Base-by-base conservation (phyloP, 2,329 filamentous ascomycete species). In the Plectosphaerella plurivora region DNA sequence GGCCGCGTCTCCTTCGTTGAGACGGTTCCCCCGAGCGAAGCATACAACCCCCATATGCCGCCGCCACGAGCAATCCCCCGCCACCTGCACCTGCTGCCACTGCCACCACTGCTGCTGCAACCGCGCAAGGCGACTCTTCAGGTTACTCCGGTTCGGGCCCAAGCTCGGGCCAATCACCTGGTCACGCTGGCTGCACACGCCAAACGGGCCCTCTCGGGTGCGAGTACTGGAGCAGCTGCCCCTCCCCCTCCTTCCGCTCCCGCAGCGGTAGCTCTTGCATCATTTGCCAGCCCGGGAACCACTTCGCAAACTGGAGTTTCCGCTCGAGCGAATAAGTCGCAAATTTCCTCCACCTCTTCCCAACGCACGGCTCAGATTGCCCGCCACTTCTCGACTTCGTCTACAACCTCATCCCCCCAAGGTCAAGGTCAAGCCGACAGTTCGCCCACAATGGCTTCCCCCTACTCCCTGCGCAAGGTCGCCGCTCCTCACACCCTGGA, bases 401-500 rank as follows among this genome's bases (percentile, higher is more conserved):
- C 58, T 53, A 54, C 51, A 37, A 48, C 60, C 18, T 51, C 59
- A 49, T 50, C 60, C 52, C 49, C 59, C 53, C 55, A 61, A 58
- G 60, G 51, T 45, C 37, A 50, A 56, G 22, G 22, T 22, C 51
- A 54, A 53, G 46, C 47, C 48, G 18, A 56, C 57, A 28, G 53
- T 49, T 57, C 59, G 51, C 59, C 61, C 63, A 78, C 75, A 66
- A 85, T 87, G 78, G 73, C 83, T 59, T 81, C 83, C 57, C 71
- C 73, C 59, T 99, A 91, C 80, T 81, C 79, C 67, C 75, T 88
- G 70, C 88, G 92, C 78, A 97, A 95, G 83, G 81, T 96, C 69
- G 94, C 82, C 66, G 85, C 89, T 67, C 84, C 91, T 67, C 88
- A 97, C 82, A 97, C 94, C 65, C 81, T 96, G 71, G 92, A 97